Percentiles rank a stretch among this genome's conserved stretches.
These are phyloP conservation scores for Arthromyces matolae DNA, from an alignment of 768 basidiomycete genomes.

Conservation along the genomic window DNA sequence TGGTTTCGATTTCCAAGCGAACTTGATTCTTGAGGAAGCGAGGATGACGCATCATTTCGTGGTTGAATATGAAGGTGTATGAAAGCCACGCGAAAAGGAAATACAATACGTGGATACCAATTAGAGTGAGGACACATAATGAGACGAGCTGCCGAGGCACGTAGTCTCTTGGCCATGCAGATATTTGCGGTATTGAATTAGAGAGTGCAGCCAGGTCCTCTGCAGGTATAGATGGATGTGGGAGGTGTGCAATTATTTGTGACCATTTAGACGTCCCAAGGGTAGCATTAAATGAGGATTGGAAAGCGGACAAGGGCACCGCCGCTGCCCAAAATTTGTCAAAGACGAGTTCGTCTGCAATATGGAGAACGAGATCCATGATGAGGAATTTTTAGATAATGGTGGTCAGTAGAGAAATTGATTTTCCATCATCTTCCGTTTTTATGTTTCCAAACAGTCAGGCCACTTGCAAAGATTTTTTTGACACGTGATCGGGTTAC, in stretches of 20 bases:
- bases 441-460: constrained; percentile 28
- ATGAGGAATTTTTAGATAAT: background rate
- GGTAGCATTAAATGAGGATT: constrained; percentile 36
- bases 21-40: constrained; percentile 90
- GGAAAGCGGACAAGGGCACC: constrained; percentile 58
- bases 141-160: constrained; percentile 76
- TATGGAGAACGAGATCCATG: constrained; percentile 84
- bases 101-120: constrained; percentile 85
- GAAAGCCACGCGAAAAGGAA: constrained; percentile 85
- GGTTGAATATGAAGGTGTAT: constrained; percentile 87
- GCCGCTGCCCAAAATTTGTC: constrained; percentile 78
- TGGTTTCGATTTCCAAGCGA: constrained; percentile 69
- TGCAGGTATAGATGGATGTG: constrained; percentile 49
- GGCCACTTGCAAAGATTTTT: constrained; percentile 35
- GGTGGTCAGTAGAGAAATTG: background rate
- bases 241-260: constrained; percentile 50
- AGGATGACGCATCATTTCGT: constrained; percentile 93
- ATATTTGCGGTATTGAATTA: constrained; percentile 36
- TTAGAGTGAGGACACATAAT: constrained; percentile 62
- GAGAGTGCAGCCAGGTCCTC: constrained; percentile 30
- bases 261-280: constrained; percentile 46
- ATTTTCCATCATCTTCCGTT: constrained; percentile 19
- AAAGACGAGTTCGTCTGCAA: constrained; percentile 68
- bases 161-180: constrained; percentile 85
- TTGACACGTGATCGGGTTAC: constrained; percentile 21